A percentile compares a stretch with the other conserved stretches of the same genome.
phyloP scores from a whole-genome alignment of 768 basidiomycete genomes.

The Leccinum disarticulatum region DNA sequence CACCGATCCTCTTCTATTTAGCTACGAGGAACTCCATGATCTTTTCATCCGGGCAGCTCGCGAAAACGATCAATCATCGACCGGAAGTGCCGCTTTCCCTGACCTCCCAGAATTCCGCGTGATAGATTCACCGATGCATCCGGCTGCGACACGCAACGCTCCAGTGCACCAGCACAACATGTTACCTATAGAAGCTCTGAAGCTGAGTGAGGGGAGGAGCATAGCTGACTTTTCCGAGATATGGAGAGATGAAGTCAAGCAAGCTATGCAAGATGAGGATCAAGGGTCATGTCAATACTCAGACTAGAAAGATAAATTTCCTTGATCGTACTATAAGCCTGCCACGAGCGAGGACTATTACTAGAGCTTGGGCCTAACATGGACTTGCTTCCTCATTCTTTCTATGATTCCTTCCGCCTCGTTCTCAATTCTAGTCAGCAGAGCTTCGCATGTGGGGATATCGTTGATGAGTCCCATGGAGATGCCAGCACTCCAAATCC shows the following conservation, averaged over 20 bases:
- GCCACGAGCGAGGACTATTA: not conserved
- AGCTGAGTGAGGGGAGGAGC: slow-evolving; percentile 68
- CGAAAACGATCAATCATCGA: not conserved
- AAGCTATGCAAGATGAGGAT: slow-evolving; percentile 26
- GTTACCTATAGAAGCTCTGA: slow-evolving; percentile 87
- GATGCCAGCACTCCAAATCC: slow-evolving; percentile 80
- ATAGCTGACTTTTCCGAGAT: slow-evolving; percentile 71
- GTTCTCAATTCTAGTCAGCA: slow-evolving; percentile 66
- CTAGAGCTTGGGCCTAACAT: slow-evolving; percentile 24
- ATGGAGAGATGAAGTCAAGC: slow-evolving; percentile 57
- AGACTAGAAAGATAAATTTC: not conserved
- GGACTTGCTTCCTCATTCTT: slow-evolving; percentile 36
- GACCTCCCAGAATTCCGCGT: slow-evolving; percentile 52
- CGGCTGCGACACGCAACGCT: slow-evolving; percentile 60
- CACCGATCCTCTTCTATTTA: slow-evolving; percentile 88
- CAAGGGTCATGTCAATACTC: not conserved
- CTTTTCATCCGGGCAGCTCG: slow-evolving; percentile 28
- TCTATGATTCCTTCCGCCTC: slow-evolving; percentile 72
- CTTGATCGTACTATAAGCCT: not conserved
- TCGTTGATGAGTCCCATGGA: slow-evolving; percentile 75
- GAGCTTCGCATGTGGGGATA: slow-evolving; percentile 75
- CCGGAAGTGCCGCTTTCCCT: not conserved
- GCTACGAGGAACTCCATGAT: slow-evolving; percentile 67
- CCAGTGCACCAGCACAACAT: slow-evolving; percentile 86
- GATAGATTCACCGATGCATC: slow-evolving; percentile 75